Conservation (phyloP, 2,329 filamentous ascomycete species). For the Alternaria sp. region DNA sequence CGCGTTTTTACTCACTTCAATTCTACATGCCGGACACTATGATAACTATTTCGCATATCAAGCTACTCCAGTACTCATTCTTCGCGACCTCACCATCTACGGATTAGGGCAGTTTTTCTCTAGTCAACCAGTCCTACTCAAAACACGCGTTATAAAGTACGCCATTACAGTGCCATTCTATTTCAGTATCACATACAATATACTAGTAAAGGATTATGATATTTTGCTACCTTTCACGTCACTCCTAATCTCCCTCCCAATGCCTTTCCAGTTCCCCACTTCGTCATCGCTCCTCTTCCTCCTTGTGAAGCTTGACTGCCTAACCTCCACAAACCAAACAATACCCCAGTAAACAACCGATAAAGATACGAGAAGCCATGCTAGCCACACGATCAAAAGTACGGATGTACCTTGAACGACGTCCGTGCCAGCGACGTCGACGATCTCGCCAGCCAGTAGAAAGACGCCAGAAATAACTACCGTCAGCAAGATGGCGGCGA, state of each 20-base stretch:
- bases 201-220: neutral
- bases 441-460: constrained; percentile 12
- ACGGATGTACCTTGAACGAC: constrained; percentile 17
- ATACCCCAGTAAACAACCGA: constrained; percentile 28
- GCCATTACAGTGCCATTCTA: neutral
- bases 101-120: too few relatives aligned
- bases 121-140: too few relatives aligned
- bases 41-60: too few relatives aligned
- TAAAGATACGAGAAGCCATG: constrained; percentile 18
- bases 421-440: constrained; percentile 16
- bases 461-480: constrained; percentile 16
- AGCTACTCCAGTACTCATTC: too few relatives aligned
- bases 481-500: constrained; percentile 27
- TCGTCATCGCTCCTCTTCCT: constrained; percentile 28
- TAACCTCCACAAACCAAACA: constrained; percentile 40
- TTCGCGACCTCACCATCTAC: too few relatives aligned
- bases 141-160: too few relatives aligned
- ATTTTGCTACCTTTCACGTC: constrained; percentile 25
- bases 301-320: constrained; percentile 24
- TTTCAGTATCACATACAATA: neutral
- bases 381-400: constrained; percentile 33
- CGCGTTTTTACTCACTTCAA: too few relatives aligned
- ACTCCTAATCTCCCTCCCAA: constrained; percentile 23
- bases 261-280: constrained; percentile 33
- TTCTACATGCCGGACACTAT: too few relatives aligned